These are phyloP conservation scores for Apophysomyces variabilis DNA, from an alignment of 371 early-diverging fungal species.

Conservation along the genomic window DNA sequence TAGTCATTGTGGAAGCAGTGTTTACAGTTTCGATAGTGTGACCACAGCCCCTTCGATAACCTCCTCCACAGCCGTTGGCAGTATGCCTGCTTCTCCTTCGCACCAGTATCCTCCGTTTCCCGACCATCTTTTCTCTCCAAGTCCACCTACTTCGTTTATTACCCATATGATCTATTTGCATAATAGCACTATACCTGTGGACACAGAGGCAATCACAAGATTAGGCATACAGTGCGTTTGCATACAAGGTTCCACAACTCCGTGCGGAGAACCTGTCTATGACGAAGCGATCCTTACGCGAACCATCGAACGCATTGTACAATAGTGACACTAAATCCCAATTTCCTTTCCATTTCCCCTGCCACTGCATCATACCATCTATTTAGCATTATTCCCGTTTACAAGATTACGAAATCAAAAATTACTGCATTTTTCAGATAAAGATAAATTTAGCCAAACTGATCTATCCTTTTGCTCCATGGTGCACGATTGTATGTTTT, in stretches of 20 bases:
- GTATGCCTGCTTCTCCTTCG: conserved; percentile 15
- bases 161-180: conserved; percentile 64
- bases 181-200: conserved; percentile 54
- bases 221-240: conserved; percentile 59
- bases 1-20: conserved; percentile 8
- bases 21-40: conserved; percentile 8
- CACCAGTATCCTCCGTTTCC: conserved; percentile 30
- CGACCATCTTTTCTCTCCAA: conserved; percentile 30
- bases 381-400: conserved; percentile 6
- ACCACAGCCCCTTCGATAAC: conserved; percentile 1
- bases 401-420: not conserved
- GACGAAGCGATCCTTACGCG: conserved; percentile 22
- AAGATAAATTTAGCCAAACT: not conserved
- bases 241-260: conserved; percentile 13
- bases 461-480: not conserved
- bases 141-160: conserved; percentile 59
- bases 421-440: not conserved
- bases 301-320: conserved; percentile 22
- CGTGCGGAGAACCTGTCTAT: conserved; percentile 30
- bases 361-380: not conserved
- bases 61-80: not conserved
- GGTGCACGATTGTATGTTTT: not conserved
- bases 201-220: conserved; percentile 54
- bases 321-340: conserved; percentile 3
- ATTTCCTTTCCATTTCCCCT: not conserved